phyloP scores from a whole-genome alignment of 352 stramenopile genomes.

The Phytophthora niederhauseri region DNA sequence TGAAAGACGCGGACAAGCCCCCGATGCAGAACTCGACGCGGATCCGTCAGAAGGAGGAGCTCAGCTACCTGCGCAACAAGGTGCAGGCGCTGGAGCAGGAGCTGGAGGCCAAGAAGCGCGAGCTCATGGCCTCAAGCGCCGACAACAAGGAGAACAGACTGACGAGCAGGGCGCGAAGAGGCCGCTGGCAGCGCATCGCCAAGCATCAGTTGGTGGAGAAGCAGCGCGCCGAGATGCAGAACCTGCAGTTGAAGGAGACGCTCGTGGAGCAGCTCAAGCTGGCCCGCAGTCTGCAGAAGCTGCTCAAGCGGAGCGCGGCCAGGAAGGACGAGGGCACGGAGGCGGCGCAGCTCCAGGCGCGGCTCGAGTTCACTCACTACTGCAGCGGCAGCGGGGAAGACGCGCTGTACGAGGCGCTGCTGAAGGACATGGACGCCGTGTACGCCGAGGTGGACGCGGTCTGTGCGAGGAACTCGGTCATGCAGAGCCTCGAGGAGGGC shows the following conservation, averaged over 20 bases:
- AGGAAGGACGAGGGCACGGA: slow-evolving; percentile 25
- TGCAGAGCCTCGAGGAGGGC: slow-evolving; percentile 36
- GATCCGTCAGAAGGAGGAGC: slow-evolving; percentile 58
- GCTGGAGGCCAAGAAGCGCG: slow-evolving; percentile 25
- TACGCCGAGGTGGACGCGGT: slow-evolving; percentile 39
- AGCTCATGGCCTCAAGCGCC: slow-evolving; percentile 14
- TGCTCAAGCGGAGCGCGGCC: slow-evolving; percentile 39
- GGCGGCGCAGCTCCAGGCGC: slow-evolving; percentile 18
- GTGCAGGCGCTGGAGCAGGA: slow-evolving; percentile 50
- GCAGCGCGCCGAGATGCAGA: slow-evolving; percentile 43
- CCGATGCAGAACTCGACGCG: slow-evolving; percentile 62
- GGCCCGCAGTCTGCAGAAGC: slow-evolving; percentile 50
- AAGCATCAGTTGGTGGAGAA: slow-evolving; percentile 41
- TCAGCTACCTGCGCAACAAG: slow-evolving; percentile 53
- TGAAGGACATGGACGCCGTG: slow-evolving; percentile 33
- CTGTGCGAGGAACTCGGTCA: slow-evolving; percentile 32
- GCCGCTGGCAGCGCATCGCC: slow-evolving; percentile 45
- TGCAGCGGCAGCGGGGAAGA: slow-evolving; percentile 21
- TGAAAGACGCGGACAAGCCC: slow-evolving; percentile 1
- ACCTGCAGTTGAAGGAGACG: slow-evolving; percentile 33
- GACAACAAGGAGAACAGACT: slow-evolving; percentile 13
- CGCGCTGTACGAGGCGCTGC: slow-evolving; percentile 31
- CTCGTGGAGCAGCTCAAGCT: slow-evolving; percentile 53
- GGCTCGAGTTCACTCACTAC: slow-evolving; percentile 30
- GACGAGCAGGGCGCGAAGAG: not conserved